Evolutionary conservation across 139 green algal species (phyloP).

Genomic region (Astrephomene gubernaculifera): DNA sequence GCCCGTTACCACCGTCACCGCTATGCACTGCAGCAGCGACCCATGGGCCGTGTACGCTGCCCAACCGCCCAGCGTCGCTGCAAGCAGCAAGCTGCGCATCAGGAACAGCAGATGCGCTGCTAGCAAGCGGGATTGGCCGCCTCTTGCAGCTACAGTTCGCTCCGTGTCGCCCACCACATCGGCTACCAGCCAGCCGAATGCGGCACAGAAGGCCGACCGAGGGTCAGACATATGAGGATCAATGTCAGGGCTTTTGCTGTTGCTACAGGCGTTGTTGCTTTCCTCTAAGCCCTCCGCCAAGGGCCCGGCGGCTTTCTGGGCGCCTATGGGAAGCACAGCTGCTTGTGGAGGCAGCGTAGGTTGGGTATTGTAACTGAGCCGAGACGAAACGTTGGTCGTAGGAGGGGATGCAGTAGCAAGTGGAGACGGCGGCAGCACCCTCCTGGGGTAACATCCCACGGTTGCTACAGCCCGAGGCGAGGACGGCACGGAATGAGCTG

Average conservation of each 20-base stretch:
- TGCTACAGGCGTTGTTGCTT: neutral
- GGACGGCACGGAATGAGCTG: no score
- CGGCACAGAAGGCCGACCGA: neutral
- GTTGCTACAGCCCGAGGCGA: no score
- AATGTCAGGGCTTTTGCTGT: neutral
- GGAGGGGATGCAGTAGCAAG: no score
- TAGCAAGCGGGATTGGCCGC: no score
- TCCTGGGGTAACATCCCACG: no score
- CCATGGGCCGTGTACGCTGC: neutral
- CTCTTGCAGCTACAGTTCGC: no score
- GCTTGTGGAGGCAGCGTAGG: neutral
- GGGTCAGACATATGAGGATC: neutral
- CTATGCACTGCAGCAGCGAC: neutral
- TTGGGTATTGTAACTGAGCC: no score
- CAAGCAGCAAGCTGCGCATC: neutral
- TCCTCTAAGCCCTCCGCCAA: neutral
- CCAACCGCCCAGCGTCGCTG: neutral
- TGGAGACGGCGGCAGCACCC: neutral
- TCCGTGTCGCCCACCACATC: no score
- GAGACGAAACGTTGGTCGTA: no score
- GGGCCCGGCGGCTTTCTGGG: neutral
- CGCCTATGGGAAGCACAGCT: neutral
- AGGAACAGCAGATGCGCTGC: constrained; percentile 22
- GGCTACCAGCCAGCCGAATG: constrained; percentile 33
- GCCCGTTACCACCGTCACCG: neutral